Evolutionary conservation across 805 yeast genomes (phyloP), one percentile per base, ranked within the genome.

Genomic region (Candida palmyrensis): DNA sequence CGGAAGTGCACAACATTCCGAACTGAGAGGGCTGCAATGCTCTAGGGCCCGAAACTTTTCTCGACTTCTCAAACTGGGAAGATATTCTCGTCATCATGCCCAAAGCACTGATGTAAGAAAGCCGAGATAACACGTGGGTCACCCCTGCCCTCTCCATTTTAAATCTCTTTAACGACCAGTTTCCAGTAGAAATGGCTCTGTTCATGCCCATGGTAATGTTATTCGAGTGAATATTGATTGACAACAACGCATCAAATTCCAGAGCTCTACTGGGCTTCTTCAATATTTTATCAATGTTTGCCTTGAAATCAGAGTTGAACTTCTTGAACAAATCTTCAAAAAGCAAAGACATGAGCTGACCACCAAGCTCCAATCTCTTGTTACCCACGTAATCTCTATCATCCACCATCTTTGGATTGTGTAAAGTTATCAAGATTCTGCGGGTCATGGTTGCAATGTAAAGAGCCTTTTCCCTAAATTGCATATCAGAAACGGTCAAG

Each of bases 141-240:
- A 92, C 98, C 64, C 98, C 98, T 0, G 98, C 98, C 41, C 98
- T 77, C 63, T 92, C 98, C 99, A 92, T 92, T 80, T 89, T 90
- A 71, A 92, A 92, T 66, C 99, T 83, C 63, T 92, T 92, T 53
- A 92, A 72, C 2, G 97, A 87, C 99, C 99, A 92, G 58, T 92
- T 92, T 47, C 99, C 99, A 0, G 99, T 92, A 11, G 97, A 89
- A 30, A 92, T 92, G 27, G 99, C 97, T 51, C 97, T 75, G 55
- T 88, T 89, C 59, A 92, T 67, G 19, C 98, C 98, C 53, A 83
- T 82, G 10, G 98, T 87, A 44, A 92, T 89, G 51, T 89, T 88
- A 49, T 85, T 85, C 4, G 96, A 83, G 56, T 90, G 96, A 32
- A 88, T 87, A 44, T 86, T 83, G 53, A 92, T 87, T 37, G 86